These are phyloP conservation scores for Penicillium antarcticum DNA, from an alignment of 495 filamentous ascomycete species.

Conservation along the genomic window DNA sequence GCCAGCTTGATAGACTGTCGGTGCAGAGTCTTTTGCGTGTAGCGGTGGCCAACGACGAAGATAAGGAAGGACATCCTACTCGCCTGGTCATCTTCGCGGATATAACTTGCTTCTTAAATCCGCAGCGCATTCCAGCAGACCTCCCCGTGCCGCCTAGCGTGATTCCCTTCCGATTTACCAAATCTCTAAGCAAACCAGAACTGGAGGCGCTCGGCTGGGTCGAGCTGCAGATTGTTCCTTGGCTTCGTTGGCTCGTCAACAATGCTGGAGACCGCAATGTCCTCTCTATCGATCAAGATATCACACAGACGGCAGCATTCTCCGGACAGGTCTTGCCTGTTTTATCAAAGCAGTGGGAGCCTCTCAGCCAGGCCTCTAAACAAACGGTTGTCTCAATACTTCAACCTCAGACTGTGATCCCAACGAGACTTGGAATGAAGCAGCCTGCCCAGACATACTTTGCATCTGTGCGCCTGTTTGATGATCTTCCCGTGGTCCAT, in stretches of 20 bases:
- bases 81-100: slow-evolving; percentile 71
- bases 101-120: slow-evolving; percentile 70
- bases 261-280: slow-evolving; percentile 47
- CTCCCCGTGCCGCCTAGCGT: slow-evolving; percentile 80
- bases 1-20: slow-evolving; percentile 62
- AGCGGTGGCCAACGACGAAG: slow-evolving; percentile 73
- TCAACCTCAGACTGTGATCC: slow-evolving; percentile 70
- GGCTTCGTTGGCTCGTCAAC: slow-evolving; percentile 75
- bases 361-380: slow-evolving; percentile 61
- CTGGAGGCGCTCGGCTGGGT: slow-evolving; percentile 80
- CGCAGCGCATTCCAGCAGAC: slow-evolving; percentile 71
- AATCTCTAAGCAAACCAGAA: slow-evolving; percentile 53
- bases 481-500: slow-evolving; percentile 80
- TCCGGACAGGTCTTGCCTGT: slow-evolving; percentile 73
- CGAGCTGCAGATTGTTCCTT: slow-evolving; percentile 75
- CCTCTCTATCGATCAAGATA: slow-evolving; percentile 51
- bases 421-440: slow-evolving; percentile 87
- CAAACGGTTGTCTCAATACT: slow-evolving; percentile 60
- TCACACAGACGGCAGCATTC: slow-evolving; percentile 71
- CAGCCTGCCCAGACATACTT: slow-evolving; percentile 88
- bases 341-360: slow-evolving; percentile 86
- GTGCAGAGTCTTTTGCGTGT: slow-evolving; percentile 68
- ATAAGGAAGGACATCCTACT: slow-evolving; percentile 54
- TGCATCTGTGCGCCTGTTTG: slow-evolving; percentile 85
- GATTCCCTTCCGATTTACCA: slow-evolving; percentile 78